phyloP scores from a whole-genome alignment of 306 rosid species.

The Mucuna pruriens region DNA sequence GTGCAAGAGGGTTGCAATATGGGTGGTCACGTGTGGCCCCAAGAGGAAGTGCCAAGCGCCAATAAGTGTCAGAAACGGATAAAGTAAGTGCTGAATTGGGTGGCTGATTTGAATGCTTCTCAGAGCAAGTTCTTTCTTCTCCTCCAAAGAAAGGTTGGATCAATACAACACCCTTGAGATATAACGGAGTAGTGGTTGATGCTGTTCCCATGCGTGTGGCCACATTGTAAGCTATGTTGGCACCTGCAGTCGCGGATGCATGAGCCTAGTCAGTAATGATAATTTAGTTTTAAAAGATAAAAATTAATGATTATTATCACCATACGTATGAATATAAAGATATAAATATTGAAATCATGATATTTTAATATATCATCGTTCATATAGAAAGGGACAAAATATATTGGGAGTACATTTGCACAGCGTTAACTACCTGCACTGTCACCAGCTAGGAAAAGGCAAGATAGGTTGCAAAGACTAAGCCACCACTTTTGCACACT shows the following conservation, averaged over 20 bases:
- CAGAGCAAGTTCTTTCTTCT: constrained; percentile 69
- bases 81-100: constrained; percentile 64
- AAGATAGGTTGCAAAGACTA: constrained; percentile 52
- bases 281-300: too few relatives aligned
- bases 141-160: constrained; percentile 95
- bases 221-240: constrained; percentile 80
- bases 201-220: constrained; percentile 48
- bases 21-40: constrained; percentile 75
- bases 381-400: too few relatives aligned
- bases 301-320: too few relatives aligned
- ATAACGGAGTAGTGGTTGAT: constrained; percentile 40
- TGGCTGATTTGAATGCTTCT: constrained; percentile 57
- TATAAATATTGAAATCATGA: too few relatives aligned
- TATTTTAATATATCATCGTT: too few relatives aligned
- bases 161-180: constrained; percentile 64
- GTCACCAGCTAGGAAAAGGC: constrained; percentile 72
- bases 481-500: constrained; percentile 74
- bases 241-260: too few relatives aligned
- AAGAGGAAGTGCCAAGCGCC: constrained; percentile 76
- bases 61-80: constrained; percentile 67
- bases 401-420: too few relatives aligned
- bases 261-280: too few relatives aligned
- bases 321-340: too few relatives aligned
- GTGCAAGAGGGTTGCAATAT: constrained; percentile 72
- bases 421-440: too few relatives aligned